Evolutionary conservation across 2,329 filamentous ascomycete genomes (phyloP).

Genomic region (Apiospora hydei): DNA sequence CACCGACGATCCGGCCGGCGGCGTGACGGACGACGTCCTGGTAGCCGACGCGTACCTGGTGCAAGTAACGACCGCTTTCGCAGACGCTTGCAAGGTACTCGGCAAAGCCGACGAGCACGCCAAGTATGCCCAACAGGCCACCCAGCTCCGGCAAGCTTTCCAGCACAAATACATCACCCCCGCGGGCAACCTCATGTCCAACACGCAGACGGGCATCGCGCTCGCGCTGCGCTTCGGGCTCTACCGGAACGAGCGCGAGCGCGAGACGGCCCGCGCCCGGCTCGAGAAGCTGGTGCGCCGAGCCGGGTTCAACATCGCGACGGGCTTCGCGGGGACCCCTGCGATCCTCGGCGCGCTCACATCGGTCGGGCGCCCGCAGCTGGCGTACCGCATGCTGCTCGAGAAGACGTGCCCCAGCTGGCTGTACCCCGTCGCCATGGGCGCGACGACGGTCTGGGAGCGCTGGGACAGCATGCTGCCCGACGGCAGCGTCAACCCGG

Average conservation of each 20-base stretch:
- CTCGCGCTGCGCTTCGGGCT: constrained; percentile 49
- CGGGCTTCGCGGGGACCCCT: constrained; percentile 54
- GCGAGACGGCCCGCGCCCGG: constrained; percentile 35
- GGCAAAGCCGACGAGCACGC: constrained; percentile 31
- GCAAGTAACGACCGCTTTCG: constrained; percentile 41
- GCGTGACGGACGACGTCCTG: constrained; percentile 43
- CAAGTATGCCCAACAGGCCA: constrained; percentile 30
- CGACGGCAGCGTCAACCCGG: constrained; percentile 43
- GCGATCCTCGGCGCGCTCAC: constrained; percentile 44
- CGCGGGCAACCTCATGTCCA: constrained; percentile 42
- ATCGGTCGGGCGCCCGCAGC: constrained; percentile 38
- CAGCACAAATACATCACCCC: constrained; percentile 26
- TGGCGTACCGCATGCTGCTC: constrained; percentile 51
- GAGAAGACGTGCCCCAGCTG: constrained; percentile 43
- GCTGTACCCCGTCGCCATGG: constrained; percentile 47
- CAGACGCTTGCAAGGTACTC: constrained; percentile 36
- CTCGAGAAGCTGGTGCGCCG: constrained; percentile 43
- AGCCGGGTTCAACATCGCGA: constrained; percentile 47
- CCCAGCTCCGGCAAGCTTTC: constrained; percentile 32
- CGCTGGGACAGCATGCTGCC: constrained; percentile 47
- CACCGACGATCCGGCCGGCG: constrained; percentile 41
- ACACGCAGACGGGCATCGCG: constrained; percentile 50
- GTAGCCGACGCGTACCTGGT: constrained; percentile 49
- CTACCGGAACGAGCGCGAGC: constrained; percentile 34
- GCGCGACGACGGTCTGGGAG: constrained; percentile 48